Evolutionary conservation across 2,329 filamentous ascomycete species (phyloP).

Genomic region (Aspergillus floridensis): DNA sequence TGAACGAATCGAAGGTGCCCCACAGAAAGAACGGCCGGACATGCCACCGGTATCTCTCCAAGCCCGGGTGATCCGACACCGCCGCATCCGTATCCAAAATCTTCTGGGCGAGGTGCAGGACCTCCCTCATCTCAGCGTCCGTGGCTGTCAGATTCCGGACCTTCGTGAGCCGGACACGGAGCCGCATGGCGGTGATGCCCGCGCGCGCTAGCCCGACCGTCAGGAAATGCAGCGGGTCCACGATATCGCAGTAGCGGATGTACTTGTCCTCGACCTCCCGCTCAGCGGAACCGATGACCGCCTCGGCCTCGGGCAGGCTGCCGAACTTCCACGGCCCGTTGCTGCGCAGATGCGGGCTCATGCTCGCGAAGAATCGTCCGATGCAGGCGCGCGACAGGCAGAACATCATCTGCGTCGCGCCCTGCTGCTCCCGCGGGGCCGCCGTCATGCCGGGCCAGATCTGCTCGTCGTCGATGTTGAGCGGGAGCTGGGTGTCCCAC

Average conservation of each 20-base stretch:
- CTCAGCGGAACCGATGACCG: slow-evolving; percentile 31
- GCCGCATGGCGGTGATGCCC: slow-evolving; percentile 42
- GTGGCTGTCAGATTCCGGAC: slow-evolving; percentile 8
- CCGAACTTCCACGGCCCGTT: slow-evolving; percentile 6
- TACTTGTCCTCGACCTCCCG: slow-evolving; percentile 32
- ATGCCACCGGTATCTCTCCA: slow-evolving; percentile 44
- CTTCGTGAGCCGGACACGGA: slow-evolving; percentile 44
- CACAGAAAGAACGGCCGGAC: slow-evolving; percentile 48
- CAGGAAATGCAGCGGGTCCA: slow-evolving; percentile 43
- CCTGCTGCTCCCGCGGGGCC: slow-evolving; percentile 37
- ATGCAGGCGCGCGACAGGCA: slow-evolving; percentile 29
- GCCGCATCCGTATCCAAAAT: slow-evolving; percentile 31
- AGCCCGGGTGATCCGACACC: slow-evolving; percentile 36
- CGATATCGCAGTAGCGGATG: slow-evolving; percentile 35
- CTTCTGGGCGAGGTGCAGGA: slow-evolving; percentile 13
- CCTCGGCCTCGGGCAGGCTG: slow-evolving; percentile 12
- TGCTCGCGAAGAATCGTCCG: slow-evolving; percentile 22
- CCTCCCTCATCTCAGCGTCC: slow-evolving; percentile 1
- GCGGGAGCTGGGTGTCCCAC: slow-evolving; percentile 41
- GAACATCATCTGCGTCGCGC: slow-evolving; percentile 47
- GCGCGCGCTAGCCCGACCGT: slow-evolving; percentile 43
- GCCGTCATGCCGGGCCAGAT: slow-evolving; percentile 42
- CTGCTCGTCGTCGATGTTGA: slow-evolving; percentile 35
- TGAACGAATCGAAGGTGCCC: slow-evolving; percentile 22
- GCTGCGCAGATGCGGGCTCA: slow-evolving; percentile 11